phyloP scores from a whole-genome alignment of 179 eudicot genomes.

The Drosera spatulata region DNA sequence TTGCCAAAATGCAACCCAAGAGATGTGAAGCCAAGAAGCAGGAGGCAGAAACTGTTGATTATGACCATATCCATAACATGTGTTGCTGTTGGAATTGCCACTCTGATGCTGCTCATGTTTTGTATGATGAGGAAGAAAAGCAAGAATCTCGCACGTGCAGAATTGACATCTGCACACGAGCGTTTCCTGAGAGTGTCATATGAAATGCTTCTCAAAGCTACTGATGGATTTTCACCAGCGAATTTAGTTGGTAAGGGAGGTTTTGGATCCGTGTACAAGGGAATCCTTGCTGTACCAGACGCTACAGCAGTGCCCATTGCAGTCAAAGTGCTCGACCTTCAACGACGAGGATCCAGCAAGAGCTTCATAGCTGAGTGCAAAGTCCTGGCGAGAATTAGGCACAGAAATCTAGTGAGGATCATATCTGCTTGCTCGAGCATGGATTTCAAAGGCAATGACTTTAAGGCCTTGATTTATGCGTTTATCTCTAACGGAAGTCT shows the following conservation, averaged over 20 bases:
- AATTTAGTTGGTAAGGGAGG: constrained; percentile 19
- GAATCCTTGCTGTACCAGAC: constrained; percentile 6
- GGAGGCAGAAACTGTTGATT: background rate
- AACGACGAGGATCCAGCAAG: background rate
- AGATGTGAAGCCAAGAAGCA: constrained; percentile 4
- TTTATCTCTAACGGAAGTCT: background rate
- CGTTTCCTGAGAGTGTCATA: constrained; percentile 10
- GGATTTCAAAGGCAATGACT: too few relatives aligned
- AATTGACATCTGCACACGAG: background rate
- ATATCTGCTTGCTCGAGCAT: constrained; percentile 9
- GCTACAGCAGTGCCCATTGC: constrained; percentile 9
- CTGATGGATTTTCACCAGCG: constrained; percentile 10
- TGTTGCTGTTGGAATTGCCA: constrained; percentile 2
- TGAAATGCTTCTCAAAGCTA: constrained; percentile 6
- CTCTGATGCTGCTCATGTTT: constrained; percentile 4
- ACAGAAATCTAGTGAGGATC: constrained; percentile 20
- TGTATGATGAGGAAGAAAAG: constrained; percentile 6
- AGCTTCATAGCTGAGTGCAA: constrained; percentile 18
- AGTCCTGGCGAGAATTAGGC: constrained; percentile 10
- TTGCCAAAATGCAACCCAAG: constrained; percentile 6
- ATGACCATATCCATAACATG: constrained; percentile 3
- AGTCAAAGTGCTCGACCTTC: constrained; percentile 16
- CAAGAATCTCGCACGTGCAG: background rate
- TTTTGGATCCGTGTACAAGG: constrained; percentile 24
- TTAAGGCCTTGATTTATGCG: too few relatives aligned